phyloP scores from a whole-genome alignment of 2,329 filamentous ascomycete genomes.

The Thyridium curvatum region DNA sequence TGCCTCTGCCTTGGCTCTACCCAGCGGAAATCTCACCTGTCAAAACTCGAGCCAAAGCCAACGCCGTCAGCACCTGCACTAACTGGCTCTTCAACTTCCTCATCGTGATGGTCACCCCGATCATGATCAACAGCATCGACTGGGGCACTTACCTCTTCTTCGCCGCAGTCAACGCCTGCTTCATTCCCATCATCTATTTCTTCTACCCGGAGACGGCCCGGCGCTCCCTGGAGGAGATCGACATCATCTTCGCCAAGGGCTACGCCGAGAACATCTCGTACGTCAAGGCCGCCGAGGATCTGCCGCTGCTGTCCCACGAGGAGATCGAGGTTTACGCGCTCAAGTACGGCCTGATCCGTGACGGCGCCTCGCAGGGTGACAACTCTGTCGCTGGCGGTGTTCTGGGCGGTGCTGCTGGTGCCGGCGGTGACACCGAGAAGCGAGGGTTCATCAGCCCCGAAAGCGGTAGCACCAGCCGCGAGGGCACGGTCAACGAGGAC shows the following conservation, averaged over 20 bases:
- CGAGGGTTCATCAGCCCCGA: too few species aligned
- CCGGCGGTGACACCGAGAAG: too few species aligned
- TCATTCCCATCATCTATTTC: conserved; percentile 44
- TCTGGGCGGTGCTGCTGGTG: too few species aligned
- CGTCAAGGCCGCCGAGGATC: conserved; percentile 48
- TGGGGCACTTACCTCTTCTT: conserved; percentile 52
- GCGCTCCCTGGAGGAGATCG: conserved; percentile 61
- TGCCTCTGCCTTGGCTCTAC: conserved; percentile 57
- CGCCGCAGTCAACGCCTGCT: conserved; percentile 44
- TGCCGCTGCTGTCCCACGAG: conserved; percentile 44
- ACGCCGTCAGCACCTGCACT: conserved; percentile 55
- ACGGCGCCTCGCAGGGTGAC: not conserved
- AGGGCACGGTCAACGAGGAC: too few species aligned
- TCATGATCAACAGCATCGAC: conserved; percentile 46
- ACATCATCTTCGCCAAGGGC: conserved; percentile 54
- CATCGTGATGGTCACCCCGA: conserved; percentile 60
- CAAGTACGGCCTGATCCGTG: conserved; percentile 18
- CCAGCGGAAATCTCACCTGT: conserved; percentile 56
- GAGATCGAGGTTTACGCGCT: conserved; percentile 45
- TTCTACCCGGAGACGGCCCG: conserved; percentile 48
- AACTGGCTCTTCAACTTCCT: conserved; percentile 60
- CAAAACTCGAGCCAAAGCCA: conserved; percentile 54
- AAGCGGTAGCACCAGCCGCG: too few species aligned
- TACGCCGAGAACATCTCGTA: conserved; percentile 53
- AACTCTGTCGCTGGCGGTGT: not conserved